Evolutionary conservation across 306 rosid genomes (phyloP).

Genomic region (Prunus mume): DNA sequence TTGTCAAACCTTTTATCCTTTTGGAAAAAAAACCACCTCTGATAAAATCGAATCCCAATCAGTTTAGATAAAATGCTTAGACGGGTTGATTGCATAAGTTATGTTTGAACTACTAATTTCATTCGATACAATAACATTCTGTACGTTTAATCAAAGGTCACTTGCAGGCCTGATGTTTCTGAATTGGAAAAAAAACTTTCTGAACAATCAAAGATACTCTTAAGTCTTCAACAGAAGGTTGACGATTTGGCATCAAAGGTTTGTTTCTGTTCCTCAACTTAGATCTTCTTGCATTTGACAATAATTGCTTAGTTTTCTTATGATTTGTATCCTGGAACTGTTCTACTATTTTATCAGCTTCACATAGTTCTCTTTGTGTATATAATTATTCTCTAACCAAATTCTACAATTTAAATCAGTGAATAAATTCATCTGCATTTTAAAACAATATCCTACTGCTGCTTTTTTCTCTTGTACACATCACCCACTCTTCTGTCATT

Average conservation of each 20-base stretch:
- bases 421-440: not conserved
- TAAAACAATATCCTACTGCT: not conserved
- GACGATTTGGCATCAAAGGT: conserved; percentile 97
- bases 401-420: not conserved
- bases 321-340: not conserved
- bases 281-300: not conserved
- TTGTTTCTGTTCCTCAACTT: not conserved
- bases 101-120: not conserved
- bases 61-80: not conserved
- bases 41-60: not conserved
- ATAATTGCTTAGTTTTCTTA: not conserved
- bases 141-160: conserved; percentile 32
- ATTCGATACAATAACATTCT: conserved; percentile 23
- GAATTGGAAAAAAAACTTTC: conserved; percentile 87
- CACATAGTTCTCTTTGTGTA: not conserved
- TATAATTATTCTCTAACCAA: not conserved
- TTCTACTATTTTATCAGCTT: conserved; percentile 7
- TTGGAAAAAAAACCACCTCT: not conserved
- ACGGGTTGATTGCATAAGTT: not conserved
- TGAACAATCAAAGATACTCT: conserved; percentile 85
- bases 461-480: not conserved
- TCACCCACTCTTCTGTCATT: not conserved
- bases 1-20: not conserved
- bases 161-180: conserved; percentile 90
- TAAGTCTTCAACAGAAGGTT: conserved; percentile 89